Percentiles rank a stretch among this genome's conserved stretches.
phyloP scores from a whole-genome alignment of 192 early-diverging fungal genomes.

The Neocallimastix lanati region DNA sequence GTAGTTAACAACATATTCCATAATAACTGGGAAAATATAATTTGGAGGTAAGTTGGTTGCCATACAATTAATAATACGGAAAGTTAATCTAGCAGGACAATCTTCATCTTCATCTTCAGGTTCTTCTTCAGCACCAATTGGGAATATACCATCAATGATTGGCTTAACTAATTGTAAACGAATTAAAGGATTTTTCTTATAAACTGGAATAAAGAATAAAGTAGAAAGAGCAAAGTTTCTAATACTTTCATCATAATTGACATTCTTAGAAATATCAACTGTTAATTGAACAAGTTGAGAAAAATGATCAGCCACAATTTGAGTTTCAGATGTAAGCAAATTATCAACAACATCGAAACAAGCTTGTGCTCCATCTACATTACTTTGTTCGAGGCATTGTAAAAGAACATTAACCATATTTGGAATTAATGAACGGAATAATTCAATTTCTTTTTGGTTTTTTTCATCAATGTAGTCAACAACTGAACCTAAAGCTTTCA shows the following conservation, averaged over 20 bases:
- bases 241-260: conserved; percentile 42
- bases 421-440: conserved; percentile 57
- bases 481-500: conserved; percentile 20
- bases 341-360: conserved; percentile 80
- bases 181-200: conserved; percentile 65
- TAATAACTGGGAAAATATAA: conserved; percentile 67
- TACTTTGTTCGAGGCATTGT: conserved; percentile 46
- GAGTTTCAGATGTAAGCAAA: conserved; percentile 43
- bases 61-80: conserved; percentile 56
- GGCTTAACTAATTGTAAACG: conserved; percentile 64
- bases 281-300: conserved; percentile 66
- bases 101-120: conserved; percentile 15
- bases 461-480: conserved; percentile 58
- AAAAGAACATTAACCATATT: conserved; percentile 70
- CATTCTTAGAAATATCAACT: conserved; percentile 47
- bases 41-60: conserved; percentile 69
- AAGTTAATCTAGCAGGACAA: conserved; percentile 45
- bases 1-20: conserved; percentile 51
- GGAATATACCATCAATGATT: conserved; percentile 61
- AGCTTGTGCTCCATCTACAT: conserved; percentile 56
- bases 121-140: conserved; percentile 66
- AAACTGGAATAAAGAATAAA: neutral
- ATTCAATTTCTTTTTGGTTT: conserved; percentile 44
- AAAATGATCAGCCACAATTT: conserved; percentile 27
- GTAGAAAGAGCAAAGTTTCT: conserved; percentile 64